Evolutionary conservation across 495 filamentous ascomycete species (phyloP), one percentile per base, ranked within the genome.

Genomic region (Sporormia fimetaria): DNA sequence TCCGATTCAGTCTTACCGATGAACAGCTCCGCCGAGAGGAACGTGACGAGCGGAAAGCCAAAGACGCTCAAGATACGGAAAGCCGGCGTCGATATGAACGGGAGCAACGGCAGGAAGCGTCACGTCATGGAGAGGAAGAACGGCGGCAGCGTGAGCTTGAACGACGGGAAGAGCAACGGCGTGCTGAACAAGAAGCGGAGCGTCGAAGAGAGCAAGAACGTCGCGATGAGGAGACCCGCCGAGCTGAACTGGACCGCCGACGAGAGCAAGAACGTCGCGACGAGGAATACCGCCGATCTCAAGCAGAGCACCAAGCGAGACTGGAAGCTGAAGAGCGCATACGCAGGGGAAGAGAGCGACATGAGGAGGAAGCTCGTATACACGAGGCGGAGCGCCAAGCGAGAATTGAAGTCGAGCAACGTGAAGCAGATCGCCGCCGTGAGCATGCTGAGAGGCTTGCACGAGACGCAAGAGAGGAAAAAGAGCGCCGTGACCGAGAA

Each of bases 1-100:
- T 61, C 15, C 57, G 60, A 22, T 62, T 58, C 31, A 48, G 55
- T 2, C 34, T 61, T 3, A 59, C 58, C 10, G 29, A 58, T 17
- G 56, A 61, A 12, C 58, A 61, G 31, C 40, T 48, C 22, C 44
- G 42, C 27, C 49, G 47, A 40, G 54, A 48, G 16, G 27, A 37
- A 10, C 40, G 40, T 21, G 46, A 44, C n/a, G 39, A 34, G 15
- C 23, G 54, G 44, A 32, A 43, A 41, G 49, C 38, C 40, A 12
- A 56, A 50, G 37, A 53, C n/a, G 52, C 55, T 20, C 43, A 54
- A 23, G 48, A 56, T 26, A 42, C 44, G 6, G 48, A 37, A 17
- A 23, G 44, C 15, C 31, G 16, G 11, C 21, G 10, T 33, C 37
- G 27, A 44, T 30, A 32, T 30, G 29, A 24, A 24, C 36, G 32